Evolutionary conservation across 768 basidiomycete genomes (phyloP).

Genomic region (Pulveroboletus sp.): DNA sequence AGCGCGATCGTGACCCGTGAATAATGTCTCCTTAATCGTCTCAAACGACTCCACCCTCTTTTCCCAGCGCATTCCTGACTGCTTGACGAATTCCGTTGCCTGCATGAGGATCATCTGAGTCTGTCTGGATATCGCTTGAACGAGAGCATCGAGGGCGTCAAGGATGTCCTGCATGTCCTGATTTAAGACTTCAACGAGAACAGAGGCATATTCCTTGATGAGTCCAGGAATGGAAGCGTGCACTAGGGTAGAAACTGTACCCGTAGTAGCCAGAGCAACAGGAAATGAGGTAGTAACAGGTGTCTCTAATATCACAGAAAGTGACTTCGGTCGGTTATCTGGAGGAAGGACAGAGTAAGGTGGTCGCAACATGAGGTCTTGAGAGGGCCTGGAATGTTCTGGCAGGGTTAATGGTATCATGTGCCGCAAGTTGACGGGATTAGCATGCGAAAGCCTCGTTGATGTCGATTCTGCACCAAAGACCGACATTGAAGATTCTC

Average conservation of each 20-base stretch:
- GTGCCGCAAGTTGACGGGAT: slow-evolving; percentile 22
- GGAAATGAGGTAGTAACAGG: slow-evolving; percentile 3
- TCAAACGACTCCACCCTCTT: slow-evolving; percentile 35
- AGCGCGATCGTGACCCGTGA: slow-evolving; percentile 48
- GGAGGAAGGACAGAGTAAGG: slow-evolving; percentile 22
- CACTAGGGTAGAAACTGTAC: slow-evolving; percentile 22
- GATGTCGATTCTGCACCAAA: slow-evolving; percentile 44
- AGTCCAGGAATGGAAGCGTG: slow-evolving; percentile 45
- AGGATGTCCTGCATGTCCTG: slow-evolving; percentile 54
- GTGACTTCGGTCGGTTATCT: slow-evolving; percentile 26
- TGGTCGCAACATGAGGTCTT: slow-evolving; percentile 36
- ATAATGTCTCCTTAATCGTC: slow-evolving; percentile 36
- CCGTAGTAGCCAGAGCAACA: slow-evolving; percentile 15
- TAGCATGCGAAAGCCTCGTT: slow-evolving; percentile 21
- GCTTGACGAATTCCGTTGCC: slow-evolving; percentile 40
- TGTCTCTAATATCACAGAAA: slow-evolving; percentile 24
- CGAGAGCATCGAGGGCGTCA: slow-evolving; percentile 55
- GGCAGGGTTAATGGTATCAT: slow-evolving; percentile 18
- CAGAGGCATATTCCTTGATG: slow-evolving; percentile 44
- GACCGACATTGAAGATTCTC: slow-evolving; percentile 49
- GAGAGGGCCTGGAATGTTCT: slow-evolving; percentile 28
- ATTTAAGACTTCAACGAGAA: slow-evolving; percentile 40
- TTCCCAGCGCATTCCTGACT: slow-evolving; percentile 38
- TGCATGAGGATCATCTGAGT: slow-evolving; percentile 23
- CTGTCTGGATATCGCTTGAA: slow-evolving; percentile 47